These are phyloP conservation scores for Rhodotorula sphaerocarpa DNA, from an alignment of 768 basidiomycete genomes.

Conservation along the genomic window DNA sequence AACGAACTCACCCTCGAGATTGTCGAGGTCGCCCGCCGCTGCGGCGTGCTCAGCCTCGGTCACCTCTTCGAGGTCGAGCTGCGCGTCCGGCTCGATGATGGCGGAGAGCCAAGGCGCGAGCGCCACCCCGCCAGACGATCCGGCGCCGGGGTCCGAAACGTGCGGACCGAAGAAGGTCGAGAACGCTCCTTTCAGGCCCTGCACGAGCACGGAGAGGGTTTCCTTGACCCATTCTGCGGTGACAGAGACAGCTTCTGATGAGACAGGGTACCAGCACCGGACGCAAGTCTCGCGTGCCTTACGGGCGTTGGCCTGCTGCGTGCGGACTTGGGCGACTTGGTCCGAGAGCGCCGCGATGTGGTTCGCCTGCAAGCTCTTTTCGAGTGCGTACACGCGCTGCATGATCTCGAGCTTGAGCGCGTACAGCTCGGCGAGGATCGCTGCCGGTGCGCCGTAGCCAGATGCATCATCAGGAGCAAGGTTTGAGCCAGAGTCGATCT, in stretches of 20 bases:
- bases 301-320: neutral
- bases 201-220: too few species aligned
- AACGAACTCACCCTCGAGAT: constrained; percentile 3
- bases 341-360: neutral
- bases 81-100: neutral
- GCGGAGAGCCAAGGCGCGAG: neutral
- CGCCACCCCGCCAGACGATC: neutral
- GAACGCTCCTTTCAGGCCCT: neutral
- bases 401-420: neutral
- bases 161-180: neutral
- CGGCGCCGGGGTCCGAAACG: neutral
- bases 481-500: neutral
- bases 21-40: neutral
- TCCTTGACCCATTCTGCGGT: too few species aligned
- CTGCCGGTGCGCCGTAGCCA: neutral
- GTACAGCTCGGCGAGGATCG: neutral
- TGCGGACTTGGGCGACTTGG: neutral
- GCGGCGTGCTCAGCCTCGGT: too few species aligned
- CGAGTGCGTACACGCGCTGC: neutral
- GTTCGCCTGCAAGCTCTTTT: neutral
- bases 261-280: too few species aligned
- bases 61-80: neutral
- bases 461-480: neutral
- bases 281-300: too few species aligned
- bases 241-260: too few species aligned